A percentile compares a stretch with the other conserved stretches of the same genome.
Evolutionary conservation across 768 basidiomycete genomes (phyloP).

Genomic region (Podaxis rugospora): DNA sequence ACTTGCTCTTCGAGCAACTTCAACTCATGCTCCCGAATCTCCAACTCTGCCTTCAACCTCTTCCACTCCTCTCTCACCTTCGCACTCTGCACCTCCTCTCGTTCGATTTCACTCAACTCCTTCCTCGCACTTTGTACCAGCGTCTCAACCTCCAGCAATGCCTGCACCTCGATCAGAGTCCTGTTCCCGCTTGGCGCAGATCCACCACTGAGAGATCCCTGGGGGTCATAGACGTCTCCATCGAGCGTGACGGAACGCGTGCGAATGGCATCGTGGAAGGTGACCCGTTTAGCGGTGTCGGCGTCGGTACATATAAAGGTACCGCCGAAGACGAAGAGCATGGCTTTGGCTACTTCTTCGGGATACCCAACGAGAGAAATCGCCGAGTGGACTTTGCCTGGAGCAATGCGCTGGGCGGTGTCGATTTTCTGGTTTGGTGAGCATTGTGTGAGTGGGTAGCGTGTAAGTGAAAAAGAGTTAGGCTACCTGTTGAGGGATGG

Average conservation of each 20-base stretch:
- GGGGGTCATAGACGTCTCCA: conserved; percentile 96
- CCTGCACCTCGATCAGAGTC: conserved; percentile 78
- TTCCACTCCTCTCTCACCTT: conserved; percentile 61
- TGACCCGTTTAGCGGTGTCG: conserved; percentile 80
- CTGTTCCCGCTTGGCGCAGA: conserved; percentile 75
- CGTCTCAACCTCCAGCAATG: conserved; percentile 65
- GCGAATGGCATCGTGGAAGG: conserved; percentile 65
- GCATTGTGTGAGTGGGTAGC: neutral
- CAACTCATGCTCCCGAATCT: conserved; percentile 88
- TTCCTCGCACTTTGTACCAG: conserved; percentile 46
- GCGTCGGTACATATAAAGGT: conserved; percentile 90
- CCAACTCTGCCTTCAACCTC: conserved; percentile 58
- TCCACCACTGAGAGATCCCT: conserved; percentile 90
- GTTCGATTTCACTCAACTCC: conserved; percentile 47
- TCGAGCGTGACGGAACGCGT: conserved; percentile 89
- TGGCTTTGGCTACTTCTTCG: conserved; percentile 79
- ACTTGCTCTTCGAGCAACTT: conserved; percentile 79
- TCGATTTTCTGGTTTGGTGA: conserved; percentile 61
- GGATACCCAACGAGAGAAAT: conserved; percentile 86
- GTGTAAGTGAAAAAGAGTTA: neutral
- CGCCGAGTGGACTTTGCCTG: conserved; percentile 79
- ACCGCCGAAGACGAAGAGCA: conserved; percentile 91
- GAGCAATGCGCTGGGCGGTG: conserved; percentile 66
- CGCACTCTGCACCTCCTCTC: conserved; percentile 47
- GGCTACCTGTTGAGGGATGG: conserved; percentile 38